Evolutionary conservation across 2,329 filamentous ascomycete genomes (phyloP).

Genomic region (Aspergillus arachidicola): DNA sequence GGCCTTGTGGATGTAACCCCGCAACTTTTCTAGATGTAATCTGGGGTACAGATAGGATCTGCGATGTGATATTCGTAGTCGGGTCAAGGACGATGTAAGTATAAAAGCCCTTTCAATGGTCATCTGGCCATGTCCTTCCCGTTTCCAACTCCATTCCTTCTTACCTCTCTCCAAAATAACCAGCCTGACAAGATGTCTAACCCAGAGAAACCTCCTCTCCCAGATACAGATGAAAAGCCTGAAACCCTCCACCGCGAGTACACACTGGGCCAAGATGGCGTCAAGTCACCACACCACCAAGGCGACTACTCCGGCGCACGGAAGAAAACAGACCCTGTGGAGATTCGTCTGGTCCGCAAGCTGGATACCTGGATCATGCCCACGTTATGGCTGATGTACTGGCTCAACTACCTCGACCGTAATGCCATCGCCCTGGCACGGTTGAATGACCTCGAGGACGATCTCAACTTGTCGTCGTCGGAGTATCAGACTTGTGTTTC

Average conservation of each 20-base stretch:
- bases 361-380: slow-evolving; percentile 43
- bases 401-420: slow-evolving; percentile 32
- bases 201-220: background rate
- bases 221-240: slow-evolving; percentile 13
- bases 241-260: slow-evolving; percentile 16
- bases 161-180: too few species aligned
- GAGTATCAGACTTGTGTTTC: slow-evolving; percentile 35
- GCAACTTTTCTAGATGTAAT: background rate
- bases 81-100: too few species aligned
- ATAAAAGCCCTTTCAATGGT: background rate
- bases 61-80: background rate
- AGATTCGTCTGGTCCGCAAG: slow-evolving; percentile 42
- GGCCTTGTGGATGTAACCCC: background rate
- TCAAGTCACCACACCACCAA: slow-evolving; percentile 9
- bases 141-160: background rate
- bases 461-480: slow-evolving; percentile 29
- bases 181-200: background rate
- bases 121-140: background rate
- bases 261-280: slow-evolving; percentile 16
- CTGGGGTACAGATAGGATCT: background rate
- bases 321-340: slow-evolving; percentile 42
- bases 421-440: slow-evolving; percentile 36
- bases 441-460: slow-evolving; percentile 29
- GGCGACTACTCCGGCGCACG: slow-evolving; percentile 44
- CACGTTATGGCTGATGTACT: slow-evolving; percentile 42